Conservation (phyloP, 805 yeast species). For the Teunomyces tritomae region DNA sequence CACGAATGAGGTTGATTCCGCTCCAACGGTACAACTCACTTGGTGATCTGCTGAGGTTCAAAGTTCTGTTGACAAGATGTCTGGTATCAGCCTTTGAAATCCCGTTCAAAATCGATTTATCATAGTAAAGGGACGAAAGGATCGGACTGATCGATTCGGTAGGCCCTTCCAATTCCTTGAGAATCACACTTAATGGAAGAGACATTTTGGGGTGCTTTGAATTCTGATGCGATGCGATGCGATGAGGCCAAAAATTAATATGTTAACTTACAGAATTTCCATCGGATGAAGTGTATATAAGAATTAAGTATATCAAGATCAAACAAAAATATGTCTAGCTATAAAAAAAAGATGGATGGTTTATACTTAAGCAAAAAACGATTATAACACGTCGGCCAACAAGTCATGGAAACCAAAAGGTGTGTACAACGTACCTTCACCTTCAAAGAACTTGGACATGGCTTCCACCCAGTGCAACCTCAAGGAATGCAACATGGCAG, state of each 20-base stretch:
- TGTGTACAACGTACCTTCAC: constrained; percentile 67
- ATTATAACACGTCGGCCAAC: constrained; percentile 11
- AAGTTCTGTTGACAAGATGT: constrained; percentile 45
- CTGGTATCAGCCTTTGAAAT: constrained; percentile 50
- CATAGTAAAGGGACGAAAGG: constrained; percentile 26
- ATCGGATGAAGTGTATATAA: background rate
- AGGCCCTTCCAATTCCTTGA: constrained; percentile 8
- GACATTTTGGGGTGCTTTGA: constrained; percentile 7
- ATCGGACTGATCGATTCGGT: constrained; percentile 27
- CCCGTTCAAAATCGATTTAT: constrained; percentile 29
- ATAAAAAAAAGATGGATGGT: background rate
- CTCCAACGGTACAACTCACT: constrained; percentile 53
- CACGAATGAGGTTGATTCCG: constrained; percentile 52
- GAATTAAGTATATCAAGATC: background rate
- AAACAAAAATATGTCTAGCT: background rate
- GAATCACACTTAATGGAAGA: constrained; percentile 8
- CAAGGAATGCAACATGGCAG: constrained; percentile 78
- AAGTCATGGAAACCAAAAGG: constrained; percentile 51
- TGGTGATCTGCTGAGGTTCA: constrained; percentile 44
- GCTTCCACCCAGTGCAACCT: constrained; percentile 83
- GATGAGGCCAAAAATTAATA: background rate
- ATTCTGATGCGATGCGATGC: background rate
- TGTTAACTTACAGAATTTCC: background rate
- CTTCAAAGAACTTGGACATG: constrained; percentile 76
- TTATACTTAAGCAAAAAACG: background rate